These are phyloP conservation scores for Diacronema lutheri DNA, from an alignment of 78 protist species.

Conservation along the genomic window DNA sequence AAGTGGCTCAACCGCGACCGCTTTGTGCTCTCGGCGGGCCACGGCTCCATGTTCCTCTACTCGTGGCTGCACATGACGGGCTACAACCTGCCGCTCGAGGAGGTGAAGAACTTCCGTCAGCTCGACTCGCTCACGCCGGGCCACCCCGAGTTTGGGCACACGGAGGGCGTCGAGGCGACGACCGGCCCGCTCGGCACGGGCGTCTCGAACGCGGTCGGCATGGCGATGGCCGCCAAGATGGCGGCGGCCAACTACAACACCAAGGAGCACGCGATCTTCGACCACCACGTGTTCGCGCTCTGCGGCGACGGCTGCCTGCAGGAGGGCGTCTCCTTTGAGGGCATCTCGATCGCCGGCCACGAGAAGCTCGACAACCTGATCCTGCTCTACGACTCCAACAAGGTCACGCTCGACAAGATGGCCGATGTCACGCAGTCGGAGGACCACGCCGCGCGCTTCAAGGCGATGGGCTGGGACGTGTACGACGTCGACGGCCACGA, in stretches of 20 bases:
- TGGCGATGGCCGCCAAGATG: constrained; percentile 62
- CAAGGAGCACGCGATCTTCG: constrained; percentile 51
- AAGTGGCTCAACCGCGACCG: constrained; percentile 70
- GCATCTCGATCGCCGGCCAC: constrained; percentile 70
- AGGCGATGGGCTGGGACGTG: constrained; percentile 69
- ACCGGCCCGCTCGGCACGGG: constrained; percentile 85
- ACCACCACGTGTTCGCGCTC: constrained; percentile 47
- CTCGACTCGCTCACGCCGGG: constrained; percentile 66
- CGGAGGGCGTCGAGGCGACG: constrained; percentile 71
- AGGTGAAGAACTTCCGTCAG: constrained; percentile 69
- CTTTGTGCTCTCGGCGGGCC: constrained; percentile 73
- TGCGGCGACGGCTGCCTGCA: constrained; percentile 74
- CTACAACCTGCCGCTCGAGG: constrained; percentile 40
- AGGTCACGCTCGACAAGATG: constrained; percentile 67
- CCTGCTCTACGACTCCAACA: constrained; percentile 67
- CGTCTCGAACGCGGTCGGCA: constrained; percentile 65
- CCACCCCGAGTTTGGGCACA: constrained; percentile 65
- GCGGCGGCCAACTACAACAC: constrained; percentile 60
- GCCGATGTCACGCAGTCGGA: constrained; percentile 63
- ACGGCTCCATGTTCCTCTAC: constrained; percentile 71
- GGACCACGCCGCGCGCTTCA: constrained; percentile 52
- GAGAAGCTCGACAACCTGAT: constrained; percentile 57
- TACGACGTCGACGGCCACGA: constrained; percentile 51
- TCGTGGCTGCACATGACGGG: constrained; percentile 56
- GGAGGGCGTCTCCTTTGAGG: constrained; percentile 74